Base-by-base conservation (phyloP, 495 filamentous ascomycete genomes). In the Penicillium waksmanii region DNA sequence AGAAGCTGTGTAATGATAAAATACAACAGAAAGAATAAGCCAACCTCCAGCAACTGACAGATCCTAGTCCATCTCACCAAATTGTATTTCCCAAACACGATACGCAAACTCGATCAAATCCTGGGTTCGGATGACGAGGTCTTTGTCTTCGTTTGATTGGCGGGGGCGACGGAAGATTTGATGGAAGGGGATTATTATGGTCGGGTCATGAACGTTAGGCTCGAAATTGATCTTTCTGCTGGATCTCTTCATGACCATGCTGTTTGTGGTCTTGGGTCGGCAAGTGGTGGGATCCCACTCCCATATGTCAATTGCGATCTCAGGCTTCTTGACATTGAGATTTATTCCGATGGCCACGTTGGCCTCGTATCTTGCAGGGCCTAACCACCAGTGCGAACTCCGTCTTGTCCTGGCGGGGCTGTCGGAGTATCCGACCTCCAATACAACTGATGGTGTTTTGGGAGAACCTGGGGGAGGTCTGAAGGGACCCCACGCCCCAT, bases 401-500 rank as follows among this genome's bases (percentile, higher is more conserved):
- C 53, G 42, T 12, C 53, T 42, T 23, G 47, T 42, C 36, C 36
- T 56, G 12, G 25, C 53, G 15, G 42, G 13, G 34, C 25, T 56
- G 10, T 56, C 42, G 19, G 43, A 56, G 9, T 27, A 35, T 36
- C 13, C 43, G 5, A 56, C 42, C 19, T 56, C 53, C 23, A 56
- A 2, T 23, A 56, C 42, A 13, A 56, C 36, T 40, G 53, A 48
- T n/a, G 53, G 53, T 48, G 42, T 56, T 40, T 48, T 56, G 21
- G 43, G 53, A 36, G 53, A 27, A 21, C 53, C 27, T 27, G 9
- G 53, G 25, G 53, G 53, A 18, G 53, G 42, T 48, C 53, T 56
- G 35, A 42, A 33, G 44, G 53, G 53, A 36, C 53, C 17, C 53
- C 53, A 56, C 36, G 42, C 53, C 42, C 40, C 53, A 33, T 56